A percentile compares a stretch with the other conserved stretches of the same genome.
Conservation (phyloP, 2,329 filamentous ascomycete genomes). For the Xylariaceae sp. region DNA sequence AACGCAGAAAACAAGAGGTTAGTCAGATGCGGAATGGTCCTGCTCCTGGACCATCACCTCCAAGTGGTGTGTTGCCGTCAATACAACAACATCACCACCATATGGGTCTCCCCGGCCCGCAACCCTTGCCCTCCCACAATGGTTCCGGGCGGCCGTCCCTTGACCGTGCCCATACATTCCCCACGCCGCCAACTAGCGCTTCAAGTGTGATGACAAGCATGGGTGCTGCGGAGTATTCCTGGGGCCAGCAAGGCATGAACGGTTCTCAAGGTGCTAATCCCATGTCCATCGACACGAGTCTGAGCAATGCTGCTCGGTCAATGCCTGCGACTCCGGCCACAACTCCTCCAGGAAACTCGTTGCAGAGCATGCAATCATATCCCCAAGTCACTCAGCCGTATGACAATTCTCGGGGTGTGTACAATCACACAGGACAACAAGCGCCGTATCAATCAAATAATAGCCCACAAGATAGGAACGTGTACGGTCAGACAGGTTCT, state of each 20-base stretch:
- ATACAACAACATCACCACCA: constrained; percentile 71
- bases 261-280: constrained; percentile 70
- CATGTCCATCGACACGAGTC: constrained; percentile 79
- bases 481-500: constrained; percentile 70
- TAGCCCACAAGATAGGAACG: constrained; percentile 63
- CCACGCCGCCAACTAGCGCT: constrained; percentile 91
- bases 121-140: constrained; percentile 69
- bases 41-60: constrained; percentile 58
- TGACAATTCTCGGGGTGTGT: constrained; percentile 79
- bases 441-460: constrained; percentile 71
- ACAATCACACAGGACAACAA: constrained; percentile 70
- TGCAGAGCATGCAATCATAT: constrained; percentile 83
- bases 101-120: constrained; percentile 65
- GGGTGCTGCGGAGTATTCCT: constrained; percentile 79
- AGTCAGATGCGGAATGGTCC: constrained; percentile 68
- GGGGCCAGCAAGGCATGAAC: constrained; percentile 70
- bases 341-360: constrained; percentile 79
- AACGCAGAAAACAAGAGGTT: constrained; percentile 76
- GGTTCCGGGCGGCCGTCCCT: constrained; percentile 76
- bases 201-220: constrained; percentile 81
- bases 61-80: constrained; percentile 62
- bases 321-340: constrained; percentile 92
- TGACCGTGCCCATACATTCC: constrained; percentile 90
- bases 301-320: constrained; percentile 76
- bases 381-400: constrained; percentile 73